phyloP scores from a whole-genome alignment of 345 rosid species.

The Eucalyptus curtisii region DNA sequence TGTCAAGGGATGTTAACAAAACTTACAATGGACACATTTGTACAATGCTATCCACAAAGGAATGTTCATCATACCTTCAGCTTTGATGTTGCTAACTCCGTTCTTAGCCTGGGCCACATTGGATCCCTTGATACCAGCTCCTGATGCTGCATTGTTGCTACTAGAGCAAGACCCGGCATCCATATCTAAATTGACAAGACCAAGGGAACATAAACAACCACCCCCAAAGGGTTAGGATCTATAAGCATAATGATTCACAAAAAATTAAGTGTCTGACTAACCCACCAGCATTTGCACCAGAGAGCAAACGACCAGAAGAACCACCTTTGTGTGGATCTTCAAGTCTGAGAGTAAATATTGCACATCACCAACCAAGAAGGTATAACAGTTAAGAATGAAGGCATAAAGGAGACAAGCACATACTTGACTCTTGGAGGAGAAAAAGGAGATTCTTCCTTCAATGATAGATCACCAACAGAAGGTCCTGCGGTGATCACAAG shows the following conservation, averaged over 20 bases:
- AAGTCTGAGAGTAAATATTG: slow-evolving; percentile 30
- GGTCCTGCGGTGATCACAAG: slow-evolving; percentile 16
- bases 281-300: slow-evolving; percentile 29
- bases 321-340: slow-evolving; percentile 71
- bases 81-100: slow-evolving; percentile 1
- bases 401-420: slow-evolving; percentile 7
- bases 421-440: slow-evolving; percentile 94
- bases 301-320: slow-evolving; percentile 26
- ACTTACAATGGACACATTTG: background rate
- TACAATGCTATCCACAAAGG: background rate
- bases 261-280: background rate
- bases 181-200: slow-evolving; percentile 9
- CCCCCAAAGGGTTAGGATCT: background rate
- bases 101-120: slow-evolving; percentile 27
- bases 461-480: slow-evolving; percentile 39
- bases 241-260: background rate
- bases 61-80: background rate
- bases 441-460: slow-evolving; percentile 78
- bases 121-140: slow-evolving; percentile 25
- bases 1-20: background rate
- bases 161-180: slow-evolving; percentile 28
- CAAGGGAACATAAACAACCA: background rate
- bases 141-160: slow-evolving; percentile 12
- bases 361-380: slow-evolving; percentile 4
- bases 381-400: background rate